These are phyloP conservation scores for Talaromyces stipitatus DNA, from an alignment of 495 filamentous ascomycete genomes.

Conservation along the genomic window DNA sequence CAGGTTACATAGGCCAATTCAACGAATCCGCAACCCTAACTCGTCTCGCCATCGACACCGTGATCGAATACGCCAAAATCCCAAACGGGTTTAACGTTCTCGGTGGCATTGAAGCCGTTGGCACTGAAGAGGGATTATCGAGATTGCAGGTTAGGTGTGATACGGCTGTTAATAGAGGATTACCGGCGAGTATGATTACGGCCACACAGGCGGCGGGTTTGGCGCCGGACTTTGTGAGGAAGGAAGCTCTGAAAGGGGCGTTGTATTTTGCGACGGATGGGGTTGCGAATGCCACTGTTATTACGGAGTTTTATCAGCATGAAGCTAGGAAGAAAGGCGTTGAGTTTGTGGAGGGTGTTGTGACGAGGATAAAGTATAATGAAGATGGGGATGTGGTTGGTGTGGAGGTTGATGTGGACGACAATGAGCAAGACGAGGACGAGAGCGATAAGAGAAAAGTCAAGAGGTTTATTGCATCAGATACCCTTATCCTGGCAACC, in stretches of 20 bases:
- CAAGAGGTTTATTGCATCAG: not conserved
- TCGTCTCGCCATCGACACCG: slow-evolving; percentile 22
- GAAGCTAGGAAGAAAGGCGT: slow-evolving; percentile 16
- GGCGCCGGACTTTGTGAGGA: slow-evolving; percentile 21
- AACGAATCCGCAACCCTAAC: slow-evolving; percentile 27
- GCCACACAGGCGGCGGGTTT: slow-evolving; percentile 15
- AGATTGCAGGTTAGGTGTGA: slow-evolving; percentile 15
- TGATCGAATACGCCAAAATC: slow-evolving; percentile 20
- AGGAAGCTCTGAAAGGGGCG: slow-evolving; percentile 9
- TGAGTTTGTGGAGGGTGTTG: slow-evolving; percentile 16
- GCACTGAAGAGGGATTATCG: slow-evolving; percentile 16
- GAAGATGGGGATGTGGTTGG: slow-evolving; percentile 14
- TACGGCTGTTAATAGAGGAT: slow-evolving; percentile 13
- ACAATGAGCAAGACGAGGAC: slow-evolving; percentile 11
- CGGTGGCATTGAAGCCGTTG: slow-evolving; percentile 23
- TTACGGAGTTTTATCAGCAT: slow-evolving; percentile 19
- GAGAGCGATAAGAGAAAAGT: not conserved
- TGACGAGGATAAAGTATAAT: slow-evolving; percentile 12
- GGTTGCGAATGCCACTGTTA: slow-evolving; percentile 18
- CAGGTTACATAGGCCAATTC: slow-evolving; percentile 29
- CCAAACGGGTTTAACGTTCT: slow-evolving; percentile 21
- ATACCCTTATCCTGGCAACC: slow-evolving; percentile 19
- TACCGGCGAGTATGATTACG: slow-evolving; percentile 20
- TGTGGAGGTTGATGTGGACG: slow-evolving; percentile 11
- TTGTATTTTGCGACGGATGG: slow-evolving; percentile 23